Conservation (phyloP, 2,329 filamentous ascomycete genomes). For the Rasamsonia emersonii region DNA sequence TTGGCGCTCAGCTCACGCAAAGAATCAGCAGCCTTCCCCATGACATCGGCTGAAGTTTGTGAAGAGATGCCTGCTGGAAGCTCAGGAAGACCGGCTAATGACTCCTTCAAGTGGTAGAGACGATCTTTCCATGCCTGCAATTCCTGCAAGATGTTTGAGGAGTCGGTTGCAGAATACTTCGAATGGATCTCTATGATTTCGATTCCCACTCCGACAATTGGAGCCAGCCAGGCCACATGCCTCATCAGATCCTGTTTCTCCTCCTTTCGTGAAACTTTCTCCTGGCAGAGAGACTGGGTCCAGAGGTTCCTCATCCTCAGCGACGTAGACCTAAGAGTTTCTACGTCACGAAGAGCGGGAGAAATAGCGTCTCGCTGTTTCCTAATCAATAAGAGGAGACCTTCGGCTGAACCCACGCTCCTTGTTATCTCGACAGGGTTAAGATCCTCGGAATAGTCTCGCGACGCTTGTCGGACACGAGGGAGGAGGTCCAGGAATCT, state of each 20-base stretch:
- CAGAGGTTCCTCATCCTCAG: conserved; percentile 26
- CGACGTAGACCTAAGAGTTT: conserved; percentile 20
- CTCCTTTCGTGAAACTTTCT: conserved; percentile 9
- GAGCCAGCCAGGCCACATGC: conserved; percentile 53
- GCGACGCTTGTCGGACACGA: conserved; percentile 55
- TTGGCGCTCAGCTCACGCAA: conserved; percentile 25
- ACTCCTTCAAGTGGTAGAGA: conserved; percentile 38
- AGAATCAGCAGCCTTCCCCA: conserved; percentile 19
- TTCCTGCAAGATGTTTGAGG: conserved; percentile 35
- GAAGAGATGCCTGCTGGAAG: conserved; percentile 46
- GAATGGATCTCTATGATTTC: conserved; percentile 59
- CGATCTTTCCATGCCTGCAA: conserved; percentile 45
- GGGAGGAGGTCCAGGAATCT: conserved; percentile 67
- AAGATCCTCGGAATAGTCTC: conserved; percentile 76
- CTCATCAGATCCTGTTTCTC: conserved; percentile 18
- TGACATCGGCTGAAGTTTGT: conserved; percentile 17
- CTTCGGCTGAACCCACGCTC: conserved; percentile 79
- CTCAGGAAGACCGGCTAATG: conserved; percentile 35
- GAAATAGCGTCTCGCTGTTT: conserved; percentile 31
- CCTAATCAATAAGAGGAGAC: conserved; percentile 53
- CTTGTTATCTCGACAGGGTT: conserved; percentile 70
- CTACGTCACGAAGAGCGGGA: conserved; percentile 22
- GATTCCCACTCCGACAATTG: conserved; percentile 56
- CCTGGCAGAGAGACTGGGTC: conserved; percentile 18
- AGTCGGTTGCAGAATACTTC: conserved; percentile 50